These are phyloP conservation scores for Lactarius akahatsu DNA, from an alignment of 768 basidiomycete species.

Conservation along the genomic window DNA sequence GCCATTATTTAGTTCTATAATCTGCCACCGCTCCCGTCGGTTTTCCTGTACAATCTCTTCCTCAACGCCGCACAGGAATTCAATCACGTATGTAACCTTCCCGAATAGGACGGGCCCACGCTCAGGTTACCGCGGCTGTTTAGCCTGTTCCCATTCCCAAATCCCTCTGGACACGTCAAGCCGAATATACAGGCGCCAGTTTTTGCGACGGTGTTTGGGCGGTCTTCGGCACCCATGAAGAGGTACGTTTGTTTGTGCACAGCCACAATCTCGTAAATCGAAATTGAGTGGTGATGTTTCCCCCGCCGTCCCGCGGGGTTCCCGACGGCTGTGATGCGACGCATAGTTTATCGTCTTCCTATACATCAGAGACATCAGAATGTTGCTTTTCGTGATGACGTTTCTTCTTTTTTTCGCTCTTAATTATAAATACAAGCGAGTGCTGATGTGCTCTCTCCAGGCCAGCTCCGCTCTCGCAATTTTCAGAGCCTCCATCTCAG, in stretches of 20 bases:
- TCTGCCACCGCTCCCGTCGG: conserved; percentile 40
- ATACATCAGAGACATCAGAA: conserved; percentile 1
- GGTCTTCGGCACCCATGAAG: conserved; percentile 58
- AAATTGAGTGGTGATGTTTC: conserved; percentile 2
- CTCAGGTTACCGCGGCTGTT: neutral
- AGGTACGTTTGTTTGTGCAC: conserved; percentile 45
- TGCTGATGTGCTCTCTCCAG: conserved; percentile 36
- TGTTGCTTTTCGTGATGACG: neutral
- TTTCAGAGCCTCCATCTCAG: conserved; percentile 44
- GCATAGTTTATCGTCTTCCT: conserved; percentile 4
- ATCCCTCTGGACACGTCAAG: conserved; percentile 50
- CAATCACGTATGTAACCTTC: conserved; percentile 13
- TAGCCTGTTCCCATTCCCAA: conserved; percentile 35
- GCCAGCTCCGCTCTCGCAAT: conserved; percentile 56
- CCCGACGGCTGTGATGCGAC: conserved; percentile 8
- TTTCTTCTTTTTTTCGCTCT: conserved; percentile 5
- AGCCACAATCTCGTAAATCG: conserved; percentile 21
- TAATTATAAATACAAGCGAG: conserved; percentile 25
- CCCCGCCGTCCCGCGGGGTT: conserved; percentile 16
- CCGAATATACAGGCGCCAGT: conserved; percentile 16
- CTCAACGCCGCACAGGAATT: conserved; percentile 33
- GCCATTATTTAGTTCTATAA: conserved; percentile 40
- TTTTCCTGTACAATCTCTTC: conserved; percentile 43
- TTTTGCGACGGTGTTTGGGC: conserved; percentile 48
- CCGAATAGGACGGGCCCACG: neutral